Percentiles rank a stretch among this genome's conserved stretches.
Conservation (phyloP, 306 rosid species). For the Senna tora region DNA sequence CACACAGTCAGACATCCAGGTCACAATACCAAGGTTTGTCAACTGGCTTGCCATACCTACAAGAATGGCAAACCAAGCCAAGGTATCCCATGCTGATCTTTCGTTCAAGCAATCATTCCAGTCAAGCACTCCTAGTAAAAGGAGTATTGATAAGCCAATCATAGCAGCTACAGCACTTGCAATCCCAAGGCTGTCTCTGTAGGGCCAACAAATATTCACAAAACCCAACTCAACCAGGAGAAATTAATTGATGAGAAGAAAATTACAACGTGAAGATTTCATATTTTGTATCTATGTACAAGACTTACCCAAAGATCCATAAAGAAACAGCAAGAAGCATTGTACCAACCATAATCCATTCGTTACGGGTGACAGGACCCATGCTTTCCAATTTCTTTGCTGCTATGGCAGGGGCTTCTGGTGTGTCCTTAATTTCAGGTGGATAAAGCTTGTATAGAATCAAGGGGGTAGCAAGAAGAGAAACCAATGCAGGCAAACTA, state of each 20-base stretch:
- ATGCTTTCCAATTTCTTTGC: slow-evolving; percentile 70
- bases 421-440: slow-evolving; percentile 93
- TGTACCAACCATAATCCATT: slow-evolving; percentile 86
- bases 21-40: slow-evolving; percentile 81
- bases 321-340: slow-evolving; percentile 94
- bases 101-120: slow-evolving; percentile 94
- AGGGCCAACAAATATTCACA: slow-evolving; percentile 21
- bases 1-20: slow-evolving; percentile 83
- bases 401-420: slow-evolving; percentile 96
- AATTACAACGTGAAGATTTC: slow-evolving; percentile 7
- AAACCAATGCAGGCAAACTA: slow-evolving; percentile 72
- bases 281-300: too few species aligned
- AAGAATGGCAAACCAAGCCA: slow-evolving; percentile 92
- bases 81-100: slow-evolving; percentile 96
- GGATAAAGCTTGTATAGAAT: slow-evolving; percentile 82
- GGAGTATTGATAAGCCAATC: slow-evolving; percentile 88
- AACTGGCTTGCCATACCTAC: slow-evolving; percentile 96
- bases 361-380: slow-evolving; percentile 81
- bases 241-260: slow-evolving; percentile 22
- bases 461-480: slow-evolving; percentile 80
- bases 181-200: slow-evolving; percentile 77
- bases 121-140: slow-evolving; percentile 78
- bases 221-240: slow-evolving; percentile 32
- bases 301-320: slow-evolving; percentile 92
- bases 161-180: slow-evolving; percentile 91